Base-by-base conservation (phyloP, 1,139 yeast species). In the Scheffersomyces illinoinensis region DNA sequence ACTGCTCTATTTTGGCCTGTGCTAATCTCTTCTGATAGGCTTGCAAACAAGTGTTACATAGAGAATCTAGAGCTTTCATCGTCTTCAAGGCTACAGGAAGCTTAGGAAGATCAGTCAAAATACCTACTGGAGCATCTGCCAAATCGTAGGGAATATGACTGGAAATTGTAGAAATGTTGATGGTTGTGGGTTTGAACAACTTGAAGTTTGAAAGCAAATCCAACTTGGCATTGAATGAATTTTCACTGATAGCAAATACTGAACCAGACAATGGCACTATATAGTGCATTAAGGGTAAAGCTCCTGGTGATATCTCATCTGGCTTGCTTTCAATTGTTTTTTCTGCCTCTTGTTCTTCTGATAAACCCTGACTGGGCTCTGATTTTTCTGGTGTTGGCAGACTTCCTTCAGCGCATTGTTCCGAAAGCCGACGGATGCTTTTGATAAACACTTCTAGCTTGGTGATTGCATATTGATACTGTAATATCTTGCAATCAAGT, bases 21-120 rank as follows among this genome's bases (percentile, higher is more conserved):
- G 72, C 77, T 56, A 85, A 66, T 57, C 81, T 77, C 60, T 78
- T 82, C 57, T 79, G 77, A 64, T 86, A 85, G 0, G 87, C 84
- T 21, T 75, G 76, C 14, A 79, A 68, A 17, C 88, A 79, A 57
- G 76, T 79, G 6, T 63, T 57, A 53, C 79, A 71, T 54, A 84
- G 71, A 0, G 68, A 57, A 52, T 76, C 79, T 50, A 85, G 70
- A 20, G 77, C 68, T 55, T 71, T 73, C 43, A 83, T 64, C 53
- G 83, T 75, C 53, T 76, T 78, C 19, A 69, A 51, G 2, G 79
- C 75, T 17, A 68, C 65, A 26, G 72, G 70, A 2, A 66, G 59
- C 4, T 68, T 55, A 3, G 84, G 83, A 17, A 79, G 63, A 17
- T 72, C 74, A 6, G 68, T 61, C 47, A 79, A 67, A 0, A 82